A percentile compares a stretch with the other conserved stretches of the same genome.
Evolutionary conservation across 2,329 filamentous ascomycete genomes (phyloP).

Genomic region (Aspergillus sp.): DNA sequence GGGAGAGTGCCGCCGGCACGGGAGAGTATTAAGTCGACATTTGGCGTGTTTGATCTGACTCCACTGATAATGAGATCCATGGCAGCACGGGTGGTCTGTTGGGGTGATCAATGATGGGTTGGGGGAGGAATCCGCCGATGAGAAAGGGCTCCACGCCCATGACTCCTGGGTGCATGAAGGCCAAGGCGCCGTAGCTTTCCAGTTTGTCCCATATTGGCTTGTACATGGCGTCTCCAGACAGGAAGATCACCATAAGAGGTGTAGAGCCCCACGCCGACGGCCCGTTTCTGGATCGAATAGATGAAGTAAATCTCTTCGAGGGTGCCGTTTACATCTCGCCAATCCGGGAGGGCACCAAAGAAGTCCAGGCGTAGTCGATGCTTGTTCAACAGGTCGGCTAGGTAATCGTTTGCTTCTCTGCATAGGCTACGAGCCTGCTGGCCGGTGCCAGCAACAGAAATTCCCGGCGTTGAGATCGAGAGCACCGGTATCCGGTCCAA

Average conservation of each 20-base stretch:
- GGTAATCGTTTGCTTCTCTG: neutral
- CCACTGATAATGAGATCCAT: neutral
- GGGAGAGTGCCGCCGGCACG: neutral
- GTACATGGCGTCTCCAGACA: neutral
- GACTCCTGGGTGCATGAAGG: neutral
- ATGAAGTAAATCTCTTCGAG: neutral
- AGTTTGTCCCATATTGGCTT: neutral
- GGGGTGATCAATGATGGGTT: neutral
- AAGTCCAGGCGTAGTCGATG: neutral
- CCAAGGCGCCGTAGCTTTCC: neutral
- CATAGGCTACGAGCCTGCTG: neutral
- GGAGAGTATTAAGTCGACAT: neutral
- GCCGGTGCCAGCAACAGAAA: neutral
- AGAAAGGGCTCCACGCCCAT: neutral
- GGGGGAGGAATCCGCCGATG: neutral
- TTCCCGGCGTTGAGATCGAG: neutral
- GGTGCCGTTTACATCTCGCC: neutral
- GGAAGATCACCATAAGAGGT: neutral
- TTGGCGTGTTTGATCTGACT: neutral
- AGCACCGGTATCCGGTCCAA: neutral
- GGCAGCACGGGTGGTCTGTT: neutral
- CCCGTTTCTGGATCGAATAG: neutral
- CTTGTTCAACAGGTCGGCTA: neutral
- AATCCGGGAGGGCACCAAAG: neutral
- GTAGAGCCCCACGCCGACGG: neutral